Base-by-base conservation (phyloP, 805 yeast genomes). In the Wickerhamomyces chaumierensis region DNA sequence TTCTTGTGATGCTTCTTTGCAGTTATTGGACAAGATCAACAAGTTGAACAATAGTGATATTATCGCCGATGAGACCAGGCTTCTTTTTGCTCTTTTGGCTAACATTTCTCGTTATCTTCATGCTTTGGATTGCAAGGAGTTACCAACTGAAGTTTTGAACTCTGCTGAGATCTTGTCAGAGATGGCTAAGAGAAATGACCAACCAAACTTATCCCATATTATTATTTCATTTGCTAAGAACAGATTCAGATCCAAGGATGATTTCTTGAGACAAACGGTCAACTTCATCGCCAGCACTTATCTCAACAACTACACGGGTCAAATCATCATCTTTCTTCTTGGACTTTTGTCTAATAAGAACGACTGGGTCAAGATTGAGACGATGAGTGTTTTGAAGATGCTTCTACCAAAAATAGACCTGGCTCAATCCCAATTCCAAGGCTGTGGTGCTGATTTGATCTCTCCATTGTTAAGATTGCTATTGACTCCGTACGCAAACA, bases 371-470 rank as follows among this genome's bases (percentile, higher is more conserved):
- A 81, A 84, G 47, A 52, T 69, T 11, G 95, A 90, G 56, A 75
- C 92, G 0, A 68, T 94, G 75, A 80, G 75, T 37, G 59, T 87
- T 2, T 66, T 92, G 46, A 79, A 81, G 49, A 73, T 76, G 36
- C 57, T 92, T 7, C 71, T 94, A 44, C 88, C 95, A 2, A 65
- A 73, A 42, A 78, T 87, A 14, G 88, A 92, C 51, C 63, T 88
- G 38, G 77, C 75, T 34, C 63, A 80, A 29, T 84, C 81, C 16
- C 94, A 81, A 49, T 87, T 87, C 53, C 69, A 73, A 21, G 94
- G 95, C 2, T 80, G 86, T 31, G 98, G 98, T 4, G 97, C 98
- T 0, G 98, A 92, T 53, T 63, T 92, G 38, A 84, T 92, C 5
- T 81, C 95, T 1, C 98, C 99, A 2, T 63, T 94, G 36, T 64